Base-by-base conservation (phyloP, 2,329 filamentous ascomycete genomes). In the Colletotrichum endophyticum region DNA sequence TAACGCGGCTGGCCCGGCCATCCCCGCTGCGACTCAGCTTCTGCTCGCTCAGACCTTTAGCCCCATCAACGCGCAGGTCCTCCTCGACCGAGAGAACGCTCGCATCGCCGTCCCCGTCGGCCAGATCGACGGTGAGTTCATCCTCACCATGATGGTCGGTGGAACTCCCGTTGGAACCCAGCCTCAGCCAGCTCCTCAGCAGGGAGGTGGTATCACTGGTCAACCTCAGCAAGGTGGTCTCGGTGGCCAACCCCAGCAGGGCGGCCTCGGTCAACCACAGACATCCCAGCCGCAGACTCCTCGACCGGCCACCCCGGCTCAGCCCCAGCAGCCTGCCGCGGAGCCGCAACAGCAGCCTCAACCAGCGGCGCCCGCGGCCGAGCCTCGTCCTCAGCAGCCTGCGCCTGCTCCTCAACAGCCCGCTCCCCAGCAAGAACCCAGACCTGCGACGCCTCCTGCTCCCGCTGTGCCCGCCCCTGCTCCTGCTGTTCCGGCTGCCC, bases 91-190 rank as follows among this genome's bases (percentile, higher is more conserved):
- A 34, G 76, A 79, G 53, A 78, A 78, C 19, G 70, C 68, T 53
- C 78, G 78, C 34, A 77, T 79, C 34, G 78, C 78, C 25, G 77
- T 79, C 6, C 78, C 78, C 25, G 78, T 79, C 3, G 77, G 39
- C 57, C 75, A 78, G 61, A 76, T 79, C 13, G 78, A 79, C 44
- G 78, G 78, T 66, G 78, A 79, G 66, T 79, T 79, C 59, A 79
- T 79, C 9, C 63, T 79, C 19, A 79, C 78, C 19, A 79, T 79
- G 78, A 70, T 75, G 49, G 75, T 79, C 19, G 72, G 75, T 30
- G 75, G 75, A 8, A 70, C 66, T 16, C 66, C 66, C 12, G 73
- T 76, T n/a, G 73, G 73, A 15, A 56, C 75, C 16, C 75, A 74
- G 64, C 64, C 72, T 9, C 71, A 78, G 44, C 67, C 75, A 9